A percentile compares a stretch with the other conserved stretches of the same genome.
Conservation (phyloP, 495 filamentous ascomycete species). For the Tuber microsphaerosporum region DNA sequence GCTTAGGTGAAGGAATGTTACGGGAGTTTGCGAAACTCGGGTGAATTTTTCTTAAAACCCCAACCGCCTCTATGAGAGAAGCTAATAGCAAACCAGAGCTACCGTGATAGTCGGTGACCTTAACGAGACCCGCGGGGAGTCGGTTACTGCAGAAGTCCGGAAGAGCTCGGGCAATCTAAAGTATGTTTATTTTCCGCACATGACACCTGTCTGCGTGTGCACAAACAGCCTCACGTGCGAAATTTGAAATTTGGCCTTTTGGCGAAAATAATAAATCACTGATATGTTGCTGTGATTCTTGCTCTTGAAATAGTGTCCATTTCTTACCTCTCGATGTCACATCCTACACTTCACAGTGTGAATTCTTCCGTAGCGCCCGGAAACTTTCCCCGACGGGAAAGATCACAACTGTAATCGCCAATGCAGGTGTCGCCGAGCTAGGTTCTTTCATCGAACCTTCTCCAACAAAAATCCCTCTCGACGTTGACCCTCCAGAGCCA, state of each 20-base stretch:
- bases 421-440: slow-evolving; percentile 57
- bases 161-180: slow-evolving; percentile 37
- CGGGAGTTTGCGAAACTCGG: slow-evolving; percentile 44
- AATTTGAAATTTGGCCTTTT: not conserved
- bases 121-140: slow-evolving; percentile 43
- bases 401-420: slow-evolving; percentile 60
- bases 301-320: slow-evolving; percentile 42
- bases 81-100: slow-evolving; percentile 40
- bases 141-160: slow-evolving; percentile 37
- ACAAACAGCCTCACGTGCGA: not conserved
- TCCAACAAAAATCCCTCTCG: slow-evolving; percentile 29
- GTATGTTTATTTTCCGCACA: slow-evolving; percentile 6
- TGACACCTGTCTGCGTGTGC: too few relatives aligned
- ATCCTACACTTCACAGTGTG: slow-evolving; percentile 54
- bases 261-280: slow-evolving; percentile 7
- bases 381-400: slow-evolving; percentile 49
- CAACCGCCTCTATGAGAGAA: not conserved
- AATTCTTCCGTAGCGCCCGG: slow-evolving; percentile 54
- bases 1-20: slow-evolving; percentile 47
- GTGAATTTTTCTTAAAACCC: slow-evolving; percentile 6
- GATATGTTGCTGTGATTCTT: not conserved
- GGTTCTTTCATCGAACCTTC: slow-evolving; percentile 44
- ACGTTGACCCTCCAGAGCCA: slow-evolving; percentile 48
- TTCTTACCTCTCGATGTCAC: slow-evolving; percentile 55
- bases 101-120: slow-evolving; percentile 50